phyloP scores from a whole-genome alignment of 164 flowering plant genomes.

The Vitis rupestris region DNA sequence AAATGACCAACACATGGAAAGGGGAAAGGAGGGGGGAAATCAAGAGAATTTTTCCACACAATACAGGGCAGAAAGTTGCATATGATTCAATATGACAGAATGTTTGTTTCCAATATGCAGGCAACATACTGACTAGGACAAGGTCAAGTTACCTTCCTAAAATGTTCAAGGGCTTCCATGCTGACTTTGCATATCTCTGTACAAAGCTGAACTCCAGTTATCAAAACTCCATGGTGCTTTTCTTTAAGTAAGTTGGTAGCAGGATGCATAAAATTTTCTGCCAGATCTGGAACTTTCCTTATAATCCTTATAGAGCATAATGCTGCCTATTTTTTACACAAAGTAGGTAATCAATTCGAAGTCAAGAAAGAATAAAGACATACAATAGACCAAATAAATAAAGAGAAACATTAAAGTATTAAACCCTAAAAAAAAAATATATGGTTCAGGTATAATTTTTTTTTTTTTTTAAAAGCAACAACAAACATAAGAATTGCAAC shows the following conservation, averaged over 20 bases:
- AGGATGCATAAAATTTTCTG: slow-evolving; percentile 88
- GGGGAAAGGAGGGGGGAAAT: too few relatives aligned
- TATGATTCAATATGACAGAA: background rate
- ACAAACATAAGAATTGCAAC: too few relatives aligned
- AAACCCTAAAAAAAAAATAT: background rate
- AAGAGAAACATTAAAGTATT: background rate
- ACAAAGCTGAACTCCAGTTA: slow-evolving; percentile 94
- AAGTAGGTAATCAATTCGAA: slow-evolving; percentile 4
- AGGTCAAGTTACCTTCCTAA: slow-evolving; percentile 66
- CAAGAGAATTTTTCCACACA: background rate
- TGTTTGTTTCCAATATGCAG: background rate
- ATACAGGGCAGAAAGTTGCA: background rate
- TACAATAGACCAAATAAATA: background rate
- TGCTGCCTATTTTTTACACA: slow-evolving; percentile 66
- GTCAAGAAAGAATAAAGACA: background rate
- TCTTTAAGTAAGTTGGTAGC: slow-evolving; percentile 87
- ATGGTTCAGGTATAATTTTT: background rate
- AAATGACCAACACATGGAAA: background rate
- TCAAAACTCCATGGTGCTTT: slow-evolving; percentile 94
- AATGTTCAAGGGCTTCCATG: slow-evolving; percentile 82
- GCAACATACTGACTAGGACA: background rate
- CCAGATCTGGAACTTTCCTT: slow-evolving; percentile 94
- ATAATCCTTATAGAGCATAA: slow-evolving; percentile 91
- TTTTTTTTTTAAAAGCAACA: too few relatives aligned
- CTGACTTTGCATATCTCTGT: slow-evolving; percentile 88